phyloP scores from a whole-genome alignment of 2,329 filamentous ascomycete species.

The Exophiala spinifera region DNA sequence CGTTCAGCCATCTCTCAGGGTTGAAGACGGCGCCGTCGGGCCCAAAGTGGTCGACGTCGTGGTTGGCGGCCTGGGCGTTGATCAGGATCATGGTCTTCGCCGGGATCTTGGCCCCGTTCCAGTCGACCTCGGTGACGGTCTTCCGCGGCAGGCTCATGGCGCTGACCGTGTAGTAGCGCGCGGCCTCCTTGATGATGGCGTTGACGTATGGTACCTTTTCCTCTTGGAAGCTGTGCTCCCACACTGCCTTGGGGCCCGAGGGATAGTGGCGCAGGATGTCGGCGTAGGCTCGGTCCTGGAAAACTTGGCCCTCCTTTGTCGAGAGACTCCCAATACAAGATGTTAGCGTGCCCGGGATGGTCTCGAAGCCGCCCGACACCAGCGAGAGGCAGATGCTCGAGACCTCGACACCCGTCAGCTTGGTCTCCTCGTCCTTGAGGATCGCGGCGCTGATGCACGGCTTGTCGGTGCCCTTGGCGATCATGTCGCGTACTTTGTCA shows the following conservation, averaged over 20 bases:
- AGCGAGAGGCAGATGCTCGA: constrained; percentile 73
- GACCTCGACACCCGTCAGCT: constrained; percentile 65
- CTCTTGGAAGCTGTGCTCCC: constrained; percentile 63
- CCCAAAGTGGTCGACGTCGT: constrained; percentile 61
- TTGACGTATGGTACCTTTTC: constrained; percentile 71
- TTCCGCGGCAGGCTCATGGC: constrained; percentile 68
- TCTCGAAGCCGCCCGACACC: constrained; percentile 73
- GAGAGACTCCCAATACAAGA: constrained; percentile 69
- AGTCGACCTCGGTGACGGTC: constrained; percentile 65
- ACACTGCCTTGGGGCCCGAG: constrained; percentile 59
- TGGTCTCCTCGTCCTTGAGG: constrained; percentile 62
- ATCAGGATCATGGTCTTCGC: constrained; percentile 72
- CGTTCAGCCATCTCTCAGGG: constrained; percentile 63
- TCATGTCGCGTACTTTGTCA: constrained; percentile 55
- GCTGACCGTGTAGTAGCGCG: constrained; percentile 72
- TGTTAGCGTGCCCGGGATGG: constrained; percentile 69
- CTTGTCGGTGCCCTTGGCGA: constrained; percentile 57
- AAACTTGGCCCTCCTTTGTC: constrained; percentile 59
- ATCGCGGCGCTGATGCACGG: constrained; percentile 65
- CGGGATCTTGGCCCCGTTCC: constrained; percentile 63
- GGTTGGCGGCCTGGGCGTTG: constrained; percentile 69
- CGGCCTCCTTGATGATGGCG: constrained; percentile 69
- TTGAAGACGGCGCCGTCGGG: constrained; percentile 55
- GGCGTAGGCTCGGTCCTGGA: constrained; percentile 63
- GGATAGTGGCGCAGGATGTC: constrained; percentile 68